Evolutionary conservation across 176 grass and related monocot genomes (phyloP).

Genomic region (Oryza meyeriana): DNA sequence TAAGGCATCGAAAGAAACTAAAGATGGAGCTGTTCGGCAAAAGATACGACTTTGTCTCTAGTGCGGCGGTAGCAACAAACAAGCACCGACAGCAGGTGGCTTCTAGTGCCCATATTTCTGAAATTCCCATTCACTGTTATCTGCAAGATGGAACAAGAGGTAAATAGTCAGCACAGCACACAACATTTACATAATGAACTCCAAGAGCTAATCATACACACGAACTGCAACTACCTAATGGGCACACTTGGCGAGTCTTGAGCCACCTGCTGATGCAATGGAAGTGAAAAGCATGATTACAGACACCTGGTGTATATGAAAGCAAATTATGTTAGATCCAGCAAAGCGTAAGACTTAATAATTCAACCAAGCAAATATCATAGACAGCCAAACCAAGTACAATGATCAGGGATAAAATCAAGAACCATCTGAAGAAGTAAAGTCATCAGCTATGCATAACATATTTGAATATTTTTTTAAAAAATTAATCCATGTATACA

Average conservation of each 20-base stretch:
- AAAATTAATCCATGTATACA: background rate
- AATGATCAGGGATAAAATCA: background rate
- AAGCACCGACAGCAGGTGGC: background rate
- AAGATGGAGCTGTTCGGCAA: background rate
- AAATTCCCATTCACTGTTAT: slow-evolving; percentile 99
- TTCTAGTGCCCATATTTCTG: slow-evolving; percentile 98
- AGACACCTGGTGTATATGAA: slow-evolving; percentile 62
- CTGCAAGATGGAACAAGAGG: slow-evolving; percentile 37
- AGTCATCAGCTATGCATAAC: background rate
- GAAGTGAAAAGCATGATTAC: slow-evolving; percentile 99
- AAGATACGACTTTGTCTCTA: background rate
- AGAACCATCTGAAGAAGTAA: background rate
- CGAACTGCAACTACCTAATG: slow-evolving; percentile 56
- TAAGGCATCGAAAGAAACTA: slow-evolving; percentile 23
- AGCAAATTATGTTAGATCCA: slow-evolving; percentile 12
- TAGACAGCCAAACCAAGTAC: background rate
- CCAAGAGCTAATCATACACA: background rate
- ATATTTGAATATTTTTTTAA: background rate
- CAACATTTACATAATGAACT: background rate
- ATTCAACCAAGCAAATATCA: slow-evolving; percentile 1
- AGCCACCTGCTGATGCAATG: slow-evolving; percentile 99
- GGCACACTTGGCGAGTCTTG: slow-evolving; percentile 99
- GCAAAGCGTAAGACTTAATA: background rate
- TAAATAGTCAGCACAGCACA: background rate
- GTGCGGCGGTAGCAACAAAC: slow-evolving; percentile 9